phyloP scores from a whole-genome alignment of 352 stramenopile genomes.

The Pilasporangium apinafurcum region DNA sequence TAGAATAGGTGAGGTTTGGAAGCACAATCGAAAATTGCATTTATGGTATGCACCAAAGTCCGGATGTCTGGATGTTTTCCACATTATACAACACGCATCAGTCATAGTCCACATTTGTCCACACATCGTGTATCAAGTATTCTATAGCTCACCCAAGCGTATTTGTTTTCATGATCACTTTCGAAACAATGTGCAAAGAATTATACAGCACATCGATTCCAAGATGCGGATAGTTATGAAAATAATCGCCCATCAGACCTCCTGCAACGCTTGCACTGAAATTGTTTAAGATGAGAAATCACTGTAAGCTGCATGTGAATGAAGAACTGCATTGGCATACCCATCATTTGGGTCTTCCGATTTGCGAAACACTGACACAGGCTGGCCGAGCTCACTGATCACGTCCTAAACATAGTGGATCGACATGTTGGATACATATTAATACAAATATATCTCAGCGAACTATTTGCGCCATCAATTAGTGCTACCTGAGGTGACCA shows the following conservation, averaged over 20 bases:
- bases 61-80: conserved; percentile 50
- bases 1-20: conserved; percentile 29
- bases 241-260: conserved; percentile 62
- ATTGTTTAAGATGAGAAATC: neutral
- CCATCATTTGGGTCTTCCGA: conserved; percentile 62
- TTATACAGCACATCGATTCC: conserved; percentile 77
- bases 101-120: neutral
- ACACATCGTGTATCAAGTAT: neutral
- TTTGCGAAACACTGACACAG: conserved; percentile 75
- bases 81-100: neutral
- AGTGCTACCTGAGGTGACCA: conserved; percentile 66
- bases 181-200: conserved; percentile 56
- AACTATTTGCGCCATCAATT: neutral
- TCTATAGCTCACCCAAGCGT: conserved; percentile 38
- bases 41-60: conserved; percentile 83
- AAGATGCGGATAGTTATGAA: conserved; percentile 83
- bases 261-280: conserved; percentile 39
- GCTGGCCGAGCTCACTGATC: conserved; percentile 67
- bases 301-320: neutral
- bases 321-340: conserved; percentile 17
- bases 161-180: conserved; percentile 81
- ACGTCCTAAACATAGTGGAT: conserved; percentile 32
- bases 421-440: neutral
- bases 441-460: neutral
- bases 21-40: conserved; percentile 74